Evolutionary conservation across 768 basidiomycete species (phyloP), one percentile per base, ranked within the genome.

Genomic region (Gelatoporia subvermispora): DNA sequence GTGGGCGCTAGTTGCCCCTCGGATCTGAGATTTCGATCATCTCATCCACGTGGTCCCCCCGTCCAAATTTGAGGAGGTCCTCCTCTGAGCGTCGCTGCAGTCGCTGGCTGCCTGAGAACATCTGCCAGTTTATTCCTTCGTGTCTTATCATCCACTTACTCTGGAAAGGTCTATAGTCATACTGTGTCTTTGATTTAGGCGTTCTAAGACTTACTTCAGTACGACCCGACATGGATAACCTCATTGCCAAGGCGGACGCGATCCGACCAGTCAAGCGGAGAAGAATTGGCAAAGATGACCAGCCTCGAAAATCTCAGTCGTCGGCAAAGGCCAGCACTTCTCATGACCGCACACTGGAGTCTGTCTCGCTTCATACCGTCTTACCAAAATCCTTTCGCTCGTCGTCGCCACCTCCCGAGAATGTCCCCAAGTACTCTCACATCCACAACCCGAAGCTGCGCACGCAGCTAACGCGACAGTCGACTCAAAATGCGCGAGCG

Each of bases 371-470:
- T 34, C 57, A 73, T 48, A 86, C 89, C 0, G 62, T 77, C 9
- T 59, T 87, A 2, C 88, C 90, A 0, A 78, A 79, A 59, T 90
- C 90, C 0, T 76, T 91, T 16, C 79, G 76, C 45, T 66, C 77
- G 9, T 69, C 70, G 0, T 68, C 70, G 3, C 68, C 80, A 4
- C 65, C 74, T 1, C 69, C 76, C 0, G 74, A 73, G 40, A 70
- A 72, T 51, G 64, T 74, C 1, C 68, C 70, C 2, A 77, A 69
- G 40, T 76, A 85, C 59, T 64, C 65, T 2, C 82, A 88, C 55
- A 81, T 93, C 20, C 72, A 75, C 4, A 85, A 90, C 65, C 80
- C 81, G 66, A 90, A 86, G 58, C 75, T 94, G 1, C 77, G 88
- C n/a, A 71, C 79, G 3, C 76, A 85, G 54, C 70, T 94, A 1